Conservation (phyloP, 2,329 filamentous ascomycete genomes). For the Clonostachys solani region DNA sequence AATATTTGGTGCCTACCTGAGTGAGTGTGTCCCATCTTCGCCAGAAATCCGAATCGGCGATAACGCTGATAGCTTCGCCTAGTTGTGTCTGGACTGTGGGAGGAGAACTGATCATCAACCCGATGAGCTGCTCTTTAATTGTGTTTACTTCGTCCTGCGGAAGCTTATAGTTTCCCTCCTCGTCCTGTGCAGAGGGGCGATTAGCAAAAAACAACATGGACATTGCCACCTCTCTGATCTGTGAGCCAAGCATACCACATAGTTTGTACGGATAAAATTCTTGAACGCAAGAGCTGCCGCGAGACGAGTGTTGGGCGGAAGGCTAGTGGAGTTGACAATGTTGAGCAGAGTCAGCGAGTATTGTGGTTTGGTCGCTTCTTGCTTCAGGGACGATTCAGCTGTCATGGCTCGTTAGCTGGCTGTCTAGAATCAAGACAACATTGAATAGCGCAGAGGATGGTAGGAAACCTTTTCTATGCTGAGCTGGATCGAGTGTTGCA, state of each 20-base stretch:
- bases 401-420: constrained; percentile 9
- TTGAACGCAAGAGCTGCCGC: constrained; percentile 94
- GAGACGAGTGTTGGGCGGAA: constrained; percentile 75
- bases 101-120: constrained; percentile 92
- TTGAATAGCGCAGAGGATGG: constrained; percentile 11
- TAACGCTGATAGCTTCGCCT: constrained; percentile 93
- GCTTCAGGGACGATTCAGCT: constrained; percentile 80
- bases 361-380: constrained; percentile 76
- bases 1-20: constrained; percentile 45
- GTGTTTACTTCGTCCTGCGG: constrained; percentile 75
- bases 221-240: neutral
- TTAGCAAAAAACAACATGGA: neutral
- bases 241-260: constrained; percentile 58
- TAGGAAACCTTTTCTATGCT: constrained; percentile 80
- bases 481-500: constrained; percentile 81
- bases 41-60: constrained; percentile 98
- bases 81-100: constrained; percentile 86
- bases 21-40: constrained; percentile 94
- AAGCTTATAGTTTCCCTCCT: constrained; percentile 91
- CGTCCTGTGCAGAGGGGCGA: constrained; percentile 50
- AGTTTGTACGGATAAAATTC: constrained; percentile 94
- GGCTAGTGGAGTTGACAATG: constrained; percentile 74
- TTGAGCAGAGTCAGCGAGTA: constrained; percentile 88
- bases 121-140: constrained; percentile 94
- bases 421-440: constrained; percentile 5